A percentile compares a stretch with the other conserved stretches of the same genome.
phyloP scores from a whole-genome alignment of 331 rosid genomes.

The Erythrophleum ivorense region DNA sequence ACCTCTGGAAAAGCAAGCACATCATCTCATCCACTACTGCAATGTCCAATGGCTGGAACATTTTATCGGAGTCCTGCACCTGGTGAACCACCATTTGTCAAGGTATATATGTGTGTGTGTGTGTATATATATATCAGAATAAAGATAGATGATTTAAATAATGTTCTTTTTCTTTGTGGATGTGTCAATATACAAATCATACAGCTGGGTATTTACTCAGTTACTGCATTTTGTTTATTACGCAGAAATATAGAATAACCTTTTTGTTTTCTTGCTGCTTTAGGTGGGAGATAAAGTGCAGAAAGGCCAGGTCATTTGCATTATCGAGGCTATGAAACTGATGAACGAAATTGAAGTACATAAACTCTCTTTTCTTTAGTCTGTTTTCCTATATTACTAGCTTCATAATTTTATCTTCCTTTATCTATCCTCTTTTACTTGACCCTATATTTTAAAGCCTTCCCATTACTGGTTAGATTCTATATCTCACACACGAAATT shows the following conservation, averaged over 20 bases:
- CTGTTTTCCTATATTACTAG: not conserved
- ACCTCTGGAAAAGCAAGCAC: conserved; percentile 58
- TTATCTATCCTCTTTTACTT: conserved; percentile 19
- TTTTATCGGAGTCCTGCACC: conserved; percentile 80
- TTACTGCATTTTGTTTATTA: conserved; percentile 7
- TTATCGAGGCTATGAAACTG: conserved; percentile 94
- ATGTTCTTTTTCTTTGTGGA: conserved; percentile 15
- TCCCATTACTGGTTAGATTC: not conserved
- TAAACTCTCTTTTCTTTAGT: not conserved
- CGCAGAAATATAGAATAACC: not conserved
- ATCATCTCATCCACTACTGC: conserved; percentile 70
- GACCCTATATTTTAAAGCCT: not conserved
- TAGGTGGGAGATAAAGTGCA: conserved; percentile 95
- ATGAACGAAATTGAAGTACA: conserved; percentile 94
- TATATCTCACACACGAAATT: not conserved
- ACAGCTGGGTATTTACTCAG: conserved; percentile 6
- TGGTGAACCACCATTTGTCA: conserved; percentile 87
- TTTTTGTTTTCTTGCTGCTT: conserved; percentile 28
- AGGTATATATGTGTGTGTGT: conserved; percentile 47
- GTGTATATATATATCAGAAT: not conserved
- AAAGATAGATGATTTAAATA: conserved; percentile 2
- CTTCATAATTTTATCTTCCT: not conserved
- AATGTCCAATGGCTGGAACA: conserved; percentile 98
- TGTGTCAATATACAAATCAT: conserved; percentile 19
- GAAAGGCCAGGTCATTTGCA: conserved; percentile 89